phyloP scores from a whole-genome alignment of 805 yeast genomes.

The Teunomyces aglyptinius region DNA sequence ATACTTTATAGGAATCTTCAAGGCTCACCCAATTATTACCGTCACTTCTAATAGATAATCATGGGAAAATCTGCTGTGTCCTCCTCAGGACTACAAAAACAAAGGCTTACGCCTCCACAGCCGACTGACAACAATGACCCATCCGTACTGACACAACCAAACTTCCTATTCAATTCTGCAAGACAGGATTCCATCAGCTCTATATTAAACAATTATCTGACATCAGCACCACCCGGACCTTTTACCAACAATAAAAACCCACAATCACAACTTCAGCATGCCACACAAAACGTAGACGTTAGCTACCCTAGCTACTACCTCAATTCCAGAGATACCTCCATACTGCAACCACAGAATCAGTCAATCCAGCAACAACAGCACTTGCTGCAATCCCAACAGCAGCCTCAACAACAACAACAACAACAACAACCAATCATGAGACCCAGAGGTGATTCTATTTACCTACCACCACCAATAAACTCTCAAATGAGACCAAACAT shows the following conservation, averaged over 20 bases:
- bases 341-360: conserved; percentile 9
- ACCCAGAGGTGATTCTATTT: conserved; percentile 39
- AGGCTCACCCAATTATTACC: neutral
- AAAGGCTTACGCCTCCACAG: neutral
- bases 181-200: conserved; percentile 31
- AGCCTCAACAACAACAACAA: neutral
- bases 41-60: neutral
- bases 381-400: conserved; percentile 9
- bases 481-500: conserved; percentile 10
- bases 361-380: neutral
- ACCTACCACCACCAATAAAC: conserved; percentile 36
- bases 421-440: conserved; percentile 12
- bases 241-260: conserved; percentile 2
- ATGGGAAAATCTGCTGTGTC: conserved; percentile 5
- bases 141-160: conserved; percentile 11
- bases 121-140: conserved; percentile 5
- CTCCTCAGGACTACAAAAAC: conserved; percentile 4
- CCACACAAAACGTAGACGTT: conserved; percentile 5
- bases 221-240: conserved; percentile 3
- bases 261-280: conserved; percentile 2
- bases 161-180: conserved; percentile 25
- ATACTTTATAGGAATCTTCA: neutral
- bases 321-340: conserved; percentile 5
- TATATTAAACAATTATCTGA: conserved; percentile 21
- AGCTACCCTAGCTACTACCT: conserved; percentile 9